Evolutionary conservation across 495 filamentous ascomycete species (phyloP).

Genomic region (Tuber brumale): DNA sequence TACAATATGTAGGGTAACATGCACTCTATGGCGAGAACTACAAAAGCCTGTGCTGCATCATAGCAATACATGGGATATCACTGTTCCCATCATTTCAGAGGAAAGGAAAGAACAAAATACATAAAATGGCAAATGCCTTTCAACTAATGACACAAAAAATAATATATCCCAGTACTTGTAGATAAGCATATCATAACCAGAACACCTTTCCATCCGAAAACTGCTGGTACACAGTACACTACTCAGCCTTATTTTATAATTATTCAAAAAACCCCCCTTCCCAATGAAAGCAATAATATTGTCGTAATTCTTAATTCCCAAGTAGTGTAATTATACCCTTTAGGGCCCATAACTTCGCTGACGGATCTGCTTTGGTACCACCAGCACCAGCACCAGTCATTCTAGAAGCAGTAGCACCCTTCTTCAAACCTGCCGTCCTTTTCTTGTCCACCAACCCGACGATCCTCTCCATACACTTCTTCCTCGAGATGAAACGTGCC

Average conservation of each 20-base stretch:
- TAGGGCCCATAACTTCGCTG: slow-evolving; percentile 14
- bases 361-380: slow-evolving; percentile 16
- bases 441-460: slow-evolving; percentile 14
- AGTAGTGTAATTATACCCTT: slow-evolving; percentile 18
- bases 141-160: too few relatives aligned
- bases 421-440: slow-evolving; percentile 22
- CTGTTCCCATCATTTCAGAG: too few relatives aligned
- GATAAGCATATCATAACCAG: slow-evolving; percentile 4
- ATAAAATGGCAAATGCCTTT: too few relatives aligned
- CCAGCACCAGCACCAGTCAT: slow-evolving; percentile 13
- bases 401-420: not conserved
- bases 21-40: too few relatives aligned
- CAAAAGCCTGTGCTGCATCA: too few relatives aligned
- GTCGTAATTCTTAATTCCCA: slow-evolving; percentile 12
- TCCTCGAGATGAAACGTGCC: slow-evolving; percentile 24
- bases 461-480: slow-evolving; percentile 37
- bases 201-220: not conserved
- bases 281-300: slow-evolving; percentile 17
- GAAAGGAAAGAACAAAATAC: too few relatives aligned
- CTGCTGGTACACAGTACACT: not conserved
- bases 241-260: not conserved
- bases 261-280: slow-evolving; percentile 16
- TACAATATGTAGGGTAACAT: too few relatives aligned
- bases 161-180: not conserved
- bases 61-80: too few relatives aligned